Evolutionary conservation across 2,329 filamentous ascomycete species (phyloP).

Genomic region (Calonectria fujianensis): DNA sequence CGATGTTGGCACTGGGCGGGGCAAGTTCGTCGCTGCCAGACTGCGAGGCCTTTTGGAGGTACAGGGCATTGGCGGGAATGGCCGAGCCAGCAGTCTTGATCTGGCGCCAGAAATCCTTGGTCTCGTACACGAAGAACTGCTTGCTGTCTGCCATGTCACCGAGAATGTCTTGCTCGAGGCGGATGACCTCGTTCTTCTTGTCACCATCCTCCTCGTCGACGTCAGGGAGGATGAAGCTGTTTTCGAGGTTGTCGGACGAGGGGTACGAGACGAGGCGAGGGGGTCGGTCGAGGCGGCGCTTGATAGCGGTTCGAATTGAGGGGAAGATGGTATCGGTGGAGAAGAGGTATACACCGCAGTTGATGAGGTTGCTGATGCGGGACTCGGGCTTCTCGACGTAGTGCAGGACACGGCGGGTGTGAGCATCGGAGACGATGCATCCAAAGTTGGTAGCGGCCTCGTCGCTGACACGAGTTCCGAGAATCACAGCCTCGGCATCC

Average conservation of each 20-base stretch:
- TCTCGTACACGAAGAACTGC: constrained; percentile 98
- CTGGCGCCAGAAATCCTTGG: constrained; percentile 99
- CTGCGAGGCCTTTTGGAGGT: constrained; percentile 95
- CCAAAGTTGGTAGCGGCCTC: constrained; percentile 97
- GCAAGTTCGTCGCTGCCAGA: constrained; percentile 85
- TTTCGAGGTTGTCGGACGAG: constrained; percentile 93
- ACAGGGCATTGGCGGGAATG: constrained; percentile 96
- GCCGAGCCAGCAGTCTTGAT: constrained; percentile 99
- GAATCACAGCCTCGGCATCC: constrained; percentile 96
- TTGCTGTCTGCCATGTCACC: constrained; percentile 97
- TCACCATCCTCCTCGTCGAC: constrained; percentile 83
- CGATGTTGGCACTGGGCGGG: constrained; percentile 88
- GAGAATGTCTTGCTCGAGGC: constrained; percentile 97
- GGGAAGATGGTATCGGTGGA: constrained; percentile 97
- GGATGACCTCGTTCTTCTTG: constrained; percentile 89
- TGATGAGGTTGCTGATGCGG: constrained; percentile 98
- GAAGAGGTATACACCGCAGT: constrained; percentile 99
- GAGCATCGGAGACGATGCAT: constrained; percentile 95
- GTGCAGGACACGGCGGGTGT: constrained; percentile 96
- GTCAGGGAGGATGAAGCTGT: constrained; percentile 69
- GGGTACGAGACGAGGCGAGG: constrained; percentile 92
- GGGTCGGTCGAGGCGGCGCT: constrained; percentile 93
- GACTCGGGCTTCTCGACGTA: constrained; percentile 99
- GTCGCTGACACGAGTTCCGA: constrained; percentile 92
- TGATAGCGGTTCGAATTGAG: constrained; percentile 94